These are phyloP conservation scores for Hamigera avellanea DNA, from an alignment of 495 filamentous ascomycete species.

Conservation along the genomic window DNA sequence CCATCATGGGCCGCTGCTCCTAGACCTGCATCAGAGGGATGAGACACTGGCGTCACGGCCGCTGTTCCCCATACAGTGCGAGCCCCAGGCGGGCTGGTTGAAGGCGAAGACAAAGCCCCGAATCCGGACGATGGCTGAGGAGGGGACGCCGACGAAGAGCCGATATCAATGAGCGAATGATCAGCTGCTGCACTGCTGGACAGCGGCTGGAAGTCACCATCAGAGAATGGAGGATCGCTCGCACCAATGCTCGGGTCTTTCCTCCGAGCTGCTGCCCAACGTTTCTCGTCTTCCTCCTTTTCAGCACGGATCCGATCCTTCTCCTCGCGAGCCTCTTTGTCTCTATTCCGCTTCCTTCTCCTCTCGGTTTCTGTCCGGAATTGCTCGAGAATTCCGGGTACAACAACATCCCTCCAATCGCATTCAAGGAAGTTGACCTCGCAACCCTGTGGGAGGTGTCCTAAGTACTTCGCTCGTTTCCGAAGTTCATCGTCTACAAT, in stretches of 20 bases:
- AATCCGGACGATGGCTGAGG: slow-evolving; percentile 45
- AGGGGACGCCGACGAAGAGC: slow-evolving; percentile 44
- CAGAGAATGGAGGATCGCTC: slow-evolving; percentile 26
- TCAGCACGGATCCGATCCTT: slow-evolving; percentile 83
- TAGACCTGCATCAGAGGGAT: slow-evolving; percentile 23
- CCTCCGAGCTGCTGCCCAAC: slow-evolving; percentile 42
- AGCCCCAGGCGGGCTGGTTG: slow-evolving; percentile 60
- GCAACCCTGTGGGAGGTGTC: slow-evolving; percentile 84
- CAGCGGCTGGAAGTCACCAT: slow-evolving; percentile 60
- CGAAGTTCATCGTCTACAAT: slow-evolving; percentile 83
- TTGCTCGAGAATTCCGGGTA: slow-evolving; percentile 56
- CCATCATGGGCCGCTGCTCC: slow-evolving; percentile 48
- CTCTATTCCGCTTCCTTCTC: slow-evolving; percentile 64
- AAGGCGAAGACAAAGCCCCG: slow-evolving; percentile 56
- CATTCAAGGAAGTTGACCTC: slow-evolving; percentile 92
- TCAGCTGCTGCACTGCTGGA: slow-evolving; percentile 28
- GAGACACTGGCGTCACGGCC: slow-evolving; percentile 42
- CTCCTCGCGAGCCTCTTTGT: slow-evolving; percentile 84
- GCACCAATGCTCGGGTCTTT: slow-evolving; percentile 29
- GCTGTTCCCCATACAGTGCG: slow-evolving; percentile 86
- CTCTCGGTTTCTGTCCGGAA: slow-evolving; percentile 71
- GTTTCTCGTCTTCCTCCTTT: slow-evolving; percentile 59
- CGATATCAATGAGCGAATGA: slow-evolving; percentile 28
- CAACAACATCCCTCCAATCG: slow-evolving; percentile 89
- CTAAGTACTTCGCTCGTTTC: slow-evolving; percentile 79